These are phyloP conservation scores for Arthrobotrys pseudoclavata DNA, from an alignment of 2,329 filamentous ascomycete species.

Conservation along the genomic window DNA sequence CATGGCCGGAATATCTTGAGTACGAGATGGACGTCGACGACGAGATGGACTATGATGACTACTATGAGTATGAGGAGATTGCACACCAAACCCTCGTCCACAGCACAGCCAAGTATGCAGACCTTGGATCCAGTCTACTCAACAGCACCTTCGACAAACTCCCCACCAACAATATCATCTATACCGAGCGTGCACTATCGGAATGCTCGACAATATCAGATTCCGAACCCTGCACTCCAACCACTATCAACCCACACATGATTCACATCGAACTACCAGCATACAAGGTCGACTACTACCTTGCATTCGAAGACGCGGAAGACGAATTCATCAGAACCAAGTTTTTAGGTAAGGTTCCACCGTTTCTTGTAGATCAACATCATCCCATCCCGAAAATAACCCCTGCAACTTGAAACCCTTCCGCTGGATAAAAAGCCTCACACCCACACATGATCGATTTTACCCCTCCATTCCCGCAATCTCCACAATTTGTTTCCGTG, in stretches of 20 bases:
- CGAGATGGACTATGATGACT: slow-evolving; percentile 57
- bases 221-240: slow-evolving; percentile 48
- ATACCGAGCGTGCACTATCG: slow-evolving; percentile 39
- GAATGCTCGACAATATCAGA: slow-evolving; percentile 36
- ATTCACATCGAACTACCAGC: slow-evolving; percentile 59
- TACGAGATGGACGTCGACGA: slow-evolving; percentile 49
- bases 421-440: slow-evolving; percentile 44
- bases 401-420: slow-evolving; percentile 44
- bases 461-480: slow-evolving; percentile 40
- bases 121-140: slow-evolving; percentile 50
- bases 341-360: slow-evolving; percentile 50
- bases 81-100: slow-evolving; percentile 43
- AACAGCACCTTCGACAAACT: slow-evolving; percentile 47
- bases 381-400: slow-evolving; percentile 36
- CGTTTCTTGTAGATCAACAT: slow-evolving; percentile 13
- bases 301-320: slow-evolving; percentile 48
- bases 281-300: slow-evolving; percentile 56
- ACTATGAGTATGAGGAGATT: slow-evolving; percentile 56
- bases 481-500: slow-evolving; percentile 46
- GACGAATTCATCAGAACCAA: slow-evolving; percentile 56
- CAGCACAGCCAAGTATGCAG: slow-evolving; percentile 44
- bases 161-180: slow-evolving; percentile 43
- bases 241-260: slow-evolving; percentile 38
- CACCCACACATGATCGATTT: slow-evolving; percentile 53
- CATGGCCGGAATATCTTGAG: slow-evolving; percentile 57